A percentile compares a stretch with the other conserved stretches of the same genome.
Conservation (phyloP, 192 early-diverging fungal genomes). For the Coemansia sp. region DNA sequence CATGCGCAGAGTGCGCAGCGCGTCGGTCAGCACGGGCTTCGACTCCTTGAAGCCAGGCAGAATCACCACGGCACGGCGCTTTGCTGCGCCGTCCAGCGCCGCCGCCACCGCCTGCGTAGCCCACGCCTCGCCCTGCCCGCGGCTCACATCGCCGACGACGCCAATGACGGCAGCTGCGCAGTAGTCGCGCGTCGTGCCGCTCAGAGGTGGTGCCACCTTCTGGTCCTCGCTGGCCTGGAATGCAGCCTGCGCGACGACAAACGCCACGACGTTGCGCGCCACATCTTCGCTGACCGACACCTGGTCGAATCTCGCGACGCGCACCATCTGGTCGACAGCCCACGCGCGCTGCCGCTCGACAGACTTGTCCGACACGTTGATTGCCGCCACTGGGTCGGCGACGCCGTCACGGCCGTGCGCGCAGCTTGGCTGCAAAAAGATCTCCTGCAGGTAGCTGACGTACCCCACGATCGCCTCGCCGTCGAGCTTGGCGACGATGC, state of each 20-base stretch:
- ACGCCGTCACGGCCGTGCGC: conserved; percentile 22
- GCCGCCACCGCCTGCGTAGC: conserved; percentile 18
- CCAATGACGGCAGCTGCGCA: conserved; percentile 66
- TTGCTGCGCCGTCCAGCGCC: conserved; percentile 24
- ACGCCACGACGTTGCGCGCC: conserved; percentile 66
- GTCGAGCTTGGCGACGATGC: conserved; percentile 73
- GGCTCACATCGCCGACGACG: conserved; percentile 69
- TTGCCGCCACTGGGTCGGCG: conserved; percentile 35
- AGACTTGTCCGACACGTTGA: conserved; percentile 21
- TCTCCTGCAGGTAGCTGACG: conserved; percentile 69
- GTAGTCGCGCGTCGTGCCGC: conserved; percentile 59
- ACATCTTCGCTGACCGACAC: conserved; percentile 79
- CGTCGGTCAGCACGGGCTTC: conserved; percentile 9
- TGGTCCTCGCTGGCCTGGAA: conserved; percentile 55
- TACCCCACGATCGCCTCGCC: conserved; percentile 69
- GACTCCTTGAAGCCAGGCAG: conserved; percentile 16
- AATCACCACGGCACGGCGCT: conserved; percentile 2
- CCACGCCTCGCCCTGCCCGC: conserved; percentile 19
- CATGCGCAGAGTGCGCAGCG: conserved; percentile 11
- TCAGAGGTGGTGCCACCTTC: conserved; percentile 60
- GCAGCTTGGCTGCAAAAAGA: conserved; percentile 63
- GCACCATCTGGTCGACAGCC: conserved; percentile 82
- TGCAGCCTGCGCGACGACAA: conserved; percentile 74
- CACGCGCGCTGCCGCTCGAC: conserved; percentile 70
- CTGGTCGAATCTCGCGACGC: conserved; percentile 72